Percentiles rank a stretch among this genome's conserved stretches.
Evolutionary conservation across 768 basidiomycete genomes (phyloP).

Genomic region (Auricularia cornea): DNA sequence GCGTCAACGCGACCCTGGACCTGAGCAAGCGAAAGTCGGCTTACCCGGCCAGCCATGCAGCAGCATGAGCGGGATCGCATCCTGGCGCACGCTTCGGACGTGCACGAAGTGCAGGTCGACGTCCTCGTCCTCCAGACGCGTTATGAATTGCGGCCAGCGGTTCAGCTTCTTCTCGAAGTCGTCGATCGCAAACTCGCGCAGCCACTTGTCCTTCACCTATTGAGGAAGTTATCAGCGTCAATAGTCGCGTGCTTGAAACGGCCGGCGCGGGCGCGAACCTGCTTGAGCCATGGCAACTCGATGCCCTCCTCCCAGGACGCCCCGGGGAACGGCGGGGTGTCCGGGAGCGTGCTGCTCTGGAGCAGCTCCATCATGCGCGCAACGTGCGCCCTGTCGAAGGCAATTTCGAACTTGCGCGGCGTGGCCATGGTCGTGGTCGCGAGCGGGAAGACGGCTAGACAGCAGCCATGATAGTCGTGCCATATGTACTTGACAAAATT

Average conservation of each 20-base stretch:
- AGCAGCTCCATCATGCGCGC: not conserved
- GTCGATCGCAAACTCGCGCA: not conserved
- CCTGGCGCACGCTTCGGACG: conserved; percentile 1
- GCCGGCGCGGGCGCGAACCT: not conserved
- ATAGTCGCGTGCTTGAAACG: not conserved
- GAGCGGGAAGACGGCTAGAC: too few relatives aligned
- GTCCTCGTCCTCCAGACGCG: conserved; percentile 5
- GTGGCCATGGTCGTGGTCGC: too few relatives aligned
- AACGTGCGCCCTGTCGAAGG: not conserved
- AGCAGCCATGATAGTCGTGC: too few relatives aligned
- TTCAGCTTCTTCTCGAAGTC: conserved; percentile 2
- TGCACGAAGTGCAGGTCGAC: conserved; percentile 11
- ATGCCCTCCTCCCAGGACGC: not conserved
- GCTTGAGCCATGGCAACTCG: not conserved
- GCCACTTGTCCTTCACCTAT: not conserved
- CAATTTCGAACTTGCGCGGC: not conserved
- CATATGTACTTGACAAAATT: too few relatives aligned
- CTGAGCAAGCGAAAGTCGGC: not conserved
- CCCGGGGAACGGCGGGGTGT: not conserved
- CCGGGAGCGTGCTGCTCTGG: not conserved
- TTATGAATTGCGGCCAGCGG: conserved; percentile 5
- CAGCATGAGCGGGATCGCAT: conserved; percentile 9
- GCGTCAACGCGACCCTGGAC: too few relatives aligned
- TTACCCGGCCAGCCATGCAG: conserved; percentile 13
- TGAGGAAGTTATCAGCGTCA: not conserved